Evolutionary conservation across 768 basidiomycete genomes (phyloP), one percentile per base, ranked within the genome.

Genomic region (Mycena pura): DNA sequence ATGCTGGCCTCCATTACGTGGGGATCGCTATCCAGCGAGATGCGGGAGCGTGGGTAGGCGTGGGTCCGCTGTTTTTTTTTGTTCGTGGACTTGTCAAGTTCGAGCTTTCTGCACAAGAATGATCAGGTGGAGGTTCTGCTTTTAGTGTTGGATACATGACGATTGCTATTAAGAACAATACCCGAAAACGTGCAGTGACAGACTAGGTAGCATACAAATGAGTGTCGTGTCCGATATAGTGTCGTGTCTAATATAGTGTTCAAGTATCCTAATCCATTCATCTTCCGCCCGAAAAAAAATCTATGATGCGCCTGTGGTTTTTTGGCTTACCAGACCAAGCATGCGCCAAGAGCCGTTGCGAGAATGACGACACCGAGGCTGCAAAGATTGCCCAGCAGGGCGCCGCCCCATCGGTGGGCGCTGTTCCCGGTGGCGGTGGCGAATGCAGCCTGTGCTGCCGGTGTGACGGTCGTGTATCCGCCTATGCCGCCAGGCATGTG

Each of bases 381-480:
- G 21, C 24, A 57, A 1, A 57, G n/a, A 6, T 27, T 51, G 4
- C 22, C 22, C 11, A 36, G 3, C 38, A 32, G 28, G 21, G 32
- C 28, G 17, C 54, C 64, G 11, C 40, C 64, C 21, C 32, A 43
- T 14, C 64, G 49, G 6, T 38, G 34, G 25, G 29, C 64, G 17
- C 60, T 59, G 53, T 54, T 65, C 11, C 56, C 60, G 5, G 64
- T 65, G 43, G 14, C 25, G 3, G 57, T 59, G 7, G 64, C 64
- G 25, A 59, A 59, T 9, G 52, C 60, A n/a, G 64, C 50, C 21
- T 62, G 60, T 0, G 46, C 38, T 5, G 60, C 57, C 0, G 64
- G 60, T 5, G 6, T 31, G 32, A 66, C 52, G 11, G 64, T 66
- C 28, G 60, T 62, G 29, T 62, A 66, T 14, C 64, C 64, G 3